Percentiles rank a stretch among this genome's conserved stretches.
These are phyloP conservation scores for Pseudogymnoascus sp. DNA, from an alignment of 2,329 filamentous ascomycete species.

Conservation along the genomic window DNA sequence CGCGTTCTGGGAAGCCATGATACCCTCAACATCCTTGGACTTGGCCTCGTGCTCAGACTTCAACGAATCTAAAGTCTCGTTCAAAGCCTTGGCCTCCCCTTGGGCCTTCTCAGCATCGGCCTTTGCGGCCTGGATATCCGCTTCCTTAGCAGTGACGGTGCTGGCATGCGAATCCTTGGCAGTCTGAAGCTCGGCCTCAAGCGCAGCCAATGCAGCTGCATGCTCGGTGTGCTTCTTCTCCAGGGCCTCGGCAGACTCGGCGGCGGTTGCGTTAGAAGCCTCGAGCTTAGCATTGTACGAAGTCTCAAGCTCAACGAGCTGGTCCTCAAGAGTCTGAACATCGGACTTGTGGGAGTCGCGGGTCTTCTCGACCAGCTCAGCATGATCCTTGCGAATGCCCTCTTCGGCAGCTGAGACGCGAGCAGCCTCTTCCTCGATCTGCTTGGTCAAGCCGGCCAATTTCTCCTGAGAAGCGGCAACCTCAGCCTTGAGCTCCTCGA, in stretches of 20 bases:
- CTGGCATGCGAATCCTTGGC: constrained; percentile 40
- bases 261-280: constrained; percentile 21
- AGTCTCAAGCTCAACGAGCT: constrained; percentile 15
- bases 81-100: constrained; percentile 41
- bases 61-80: constrained; percentile 41
- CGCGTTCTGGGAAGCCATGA: constrained; percentile 41
- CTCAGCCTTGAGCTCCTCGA: constrained; percentile 49
- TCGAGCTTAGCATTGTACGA: constrained; percentile 23
- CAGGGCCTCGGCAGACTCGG: constrained; percentile 39
- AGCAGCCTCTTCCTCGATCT: constrained; percentile 38
- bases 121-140: constrained; percentile 25
- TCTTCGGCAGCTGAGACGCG: constrained; percentile 34
- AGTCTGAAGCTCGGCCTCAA: constrained; percentile 37
- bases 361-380: constrained; percentile 41
- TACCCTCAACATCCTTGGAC: constrained; percentile 40
- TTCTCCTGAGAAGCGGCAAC: constrained; percentile 49
- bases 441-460: constrained; percentile 46
- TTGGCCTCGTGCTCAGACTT: constrained; percentile 38
- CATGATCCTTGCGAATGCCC: constrained; percentile 36
- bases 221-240: constrained; percentile 40
- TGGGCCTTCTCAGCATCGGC: constrained; percentile 40
- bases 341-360: constrained; percentile 45
- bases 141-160: constrained; percentile 24
- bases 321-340: constrained; percentile 39
- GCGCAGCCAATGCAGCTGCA: constrained; percentile 19